These are phyloP conservation scores for Excoecaria cochinchinensis DNA, from an alignment of 345 rosid species.

Conservation along the genomic window DNA sequence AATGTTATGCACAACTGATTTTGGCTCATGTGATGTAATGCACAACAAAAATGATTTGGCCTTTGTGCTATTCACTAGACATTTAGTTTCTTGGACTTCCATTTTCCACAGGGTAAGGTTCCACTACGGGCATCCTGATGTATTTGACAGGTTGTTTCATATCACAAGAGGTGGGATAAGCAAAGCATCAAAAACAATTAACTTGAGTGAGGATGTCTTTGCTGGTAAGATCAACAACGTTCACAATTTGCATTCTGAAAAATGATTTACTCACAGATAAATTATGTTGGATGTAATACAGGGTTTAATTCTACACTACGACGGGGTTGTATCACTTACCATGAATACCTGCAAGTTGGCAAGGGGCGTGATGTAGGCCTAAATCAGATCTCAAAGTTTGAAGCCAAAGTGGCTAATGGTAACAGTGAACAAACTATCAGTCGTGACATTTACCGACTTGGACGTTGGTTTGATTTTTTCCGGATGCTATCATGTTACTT, in stretches of 20 bases:
- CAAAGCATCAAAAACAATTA: constrained; percentile 92
- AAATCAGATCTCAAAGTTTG: constrained; percentile 93
- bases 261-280: constrained; percentile 15
- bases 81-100: constrained; percentile 10
- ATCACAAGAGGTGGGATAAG: constrained; percentile 97
- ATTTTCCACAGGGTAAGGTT: constrained; percentile 69
- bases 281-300: constrained; percentile 29
- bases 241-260: constrained; percentile 12
- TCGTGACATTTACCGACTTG: constrained; percentile 91
- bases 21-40: background rate
- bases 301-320: constrained; percentile 81
- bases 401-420: constrained; percentile 96
- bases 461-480: constrained; percentile 85
- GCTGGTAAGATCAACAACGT: constrained; percentile 58
- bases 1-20: background rate
- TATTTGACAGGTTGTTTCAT: constrained; percentile 89
- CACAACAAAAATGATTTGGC: background rate
- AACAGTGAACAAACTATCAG: constrained; percentile 93
- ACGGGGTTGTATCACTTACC: constrained; percentile 78
- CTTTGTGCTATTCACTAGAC: constrained; percentile 4
- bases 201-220: constrained; percentile 90
- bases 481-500: constrained; percentile 94
- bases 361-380: constrained; percentile 99
- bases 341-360: constrained; percentile 93
- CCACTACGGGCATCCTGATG: constrained; percentile 98